Base-by-base conservation (phyloP, 1,284 basidiomycete species). In the Apiotrichum domesticum region DNA sequence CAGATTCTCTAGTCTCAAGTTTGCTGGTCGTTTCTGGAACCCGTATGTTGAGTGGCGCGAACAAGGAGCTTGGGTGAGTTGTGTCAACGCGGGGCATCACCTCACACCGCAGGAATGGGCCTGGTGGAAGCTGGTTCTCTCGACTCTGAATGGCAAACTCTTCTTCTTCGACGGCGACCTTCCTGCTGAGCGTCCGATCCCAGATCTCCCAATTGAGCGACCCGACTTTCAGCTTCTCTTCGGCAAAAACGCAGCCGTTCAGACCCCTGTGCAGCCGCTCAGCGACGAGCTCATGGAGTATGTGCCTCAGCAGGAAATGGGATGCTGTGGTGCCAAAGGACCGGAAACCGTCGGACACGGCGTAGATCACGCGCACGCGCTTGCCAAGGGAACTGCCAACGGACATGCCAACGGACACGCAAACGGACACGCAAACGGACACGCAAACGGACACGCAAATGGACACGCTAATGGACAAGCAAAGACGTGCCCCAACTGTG, bases 31-130 rank as follows among this genome's bases (percentile, higher is more conserved):
- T 40, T 73, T 69, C 58, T 74, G 73, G 64, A 80, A 80, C 61
- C 77, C 78, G 2, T 76, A 78, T 49, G 70, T 72, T 9, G 79
- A 80, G 58, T 80, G 79, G 79, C 67, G 79, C 56, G 79, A 80
- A 59, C 79, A 80, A 62, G 79, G 78, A n/a, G 72, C 73, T 14
- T 76, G 74, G 74, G 72, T 74, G 40, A 43, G 72, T 66, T 6
- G 2, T 15, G 9, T 6, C 21, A 21, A 21, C 21, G 21, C 21
- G 21, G 21, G 21, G 21, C 21, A 21, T 21, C 21, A 21, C 21
- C 21, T 49, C 8, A 39, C 39, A 48, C 21, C 32, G 33, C 46
- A 72, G 71, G 72, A 74, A 66, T 74, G 72, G 72, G 72, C 72
- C 9, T 61, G 69, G 52, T 74, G 72, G 72, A 74, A 74, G 58